phyloP scores from a whole-genome alignment of 192 early-diverging fungal genomes.

The Pilobolus umbonatus region DNA sequence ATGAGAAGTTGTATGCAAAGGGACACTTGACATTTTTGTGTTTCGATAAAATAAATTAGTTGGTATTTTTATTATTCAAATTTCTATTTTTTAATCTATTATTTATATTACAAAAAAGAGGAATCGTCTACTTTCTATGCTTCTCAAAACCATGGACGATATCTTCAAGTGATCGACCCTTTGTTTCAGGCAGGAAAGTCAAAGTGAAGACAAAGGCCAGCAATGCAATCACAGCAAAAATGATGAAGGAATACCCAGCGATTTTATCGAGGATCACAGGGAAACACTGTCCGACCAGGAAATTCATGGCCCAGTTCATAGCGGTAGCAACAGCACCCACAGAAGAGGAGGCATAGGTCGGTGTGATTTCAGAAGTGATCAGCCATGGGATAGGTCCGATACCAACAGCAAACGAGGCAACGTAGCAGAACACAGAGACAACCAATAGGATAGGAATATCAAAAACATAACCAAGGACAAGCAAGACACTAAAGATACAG shows the following conservation, averaged over 20 bases:
- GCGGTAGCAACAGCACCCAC: constrained; percentile 67
- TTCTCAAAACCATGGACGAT: constrained; percentile 33
- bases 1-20: too few relatives aligned
- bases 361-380: constrained; percentile 70
- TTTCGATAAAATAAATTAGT: too few relatives aligned
- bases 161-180: constrained; percentile 54
- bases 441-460: constrained; percentile 53
- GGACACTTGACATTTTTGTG: too few relatives aligned
- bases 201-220: constrained; percentile 38
- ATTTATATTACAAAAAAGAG: not conserved
- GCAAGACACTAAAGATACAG: constrained; percentile 46
- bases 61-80: too few relatives aligned
- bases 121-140: constrained; percentile 6
- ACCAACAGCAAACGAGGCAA: constrained; percentile 74
- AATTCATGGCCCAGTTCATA: constrained; percentile 64
- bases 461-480: constrained; percentile 56
- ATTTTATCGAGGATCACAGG: constrained; percentile 29
- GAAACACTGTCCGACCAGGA: constrained; percentile 42
- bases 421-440: constrained; percentile 69
- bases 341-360: constrained; percentile 67
- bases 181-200: constrained; percentile 48
- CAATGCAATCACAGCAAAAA: constrained; percentile 9
- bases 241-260: constrained; percentile 34
- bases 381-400: constrained; percentile 82
- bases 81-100: not conserved